These are phyloP conservation scores for Penicillium sp. DNA, from an alignment of 2,329 filamentous ascomycete genomes.

Conservation along the genomic window DNA sequence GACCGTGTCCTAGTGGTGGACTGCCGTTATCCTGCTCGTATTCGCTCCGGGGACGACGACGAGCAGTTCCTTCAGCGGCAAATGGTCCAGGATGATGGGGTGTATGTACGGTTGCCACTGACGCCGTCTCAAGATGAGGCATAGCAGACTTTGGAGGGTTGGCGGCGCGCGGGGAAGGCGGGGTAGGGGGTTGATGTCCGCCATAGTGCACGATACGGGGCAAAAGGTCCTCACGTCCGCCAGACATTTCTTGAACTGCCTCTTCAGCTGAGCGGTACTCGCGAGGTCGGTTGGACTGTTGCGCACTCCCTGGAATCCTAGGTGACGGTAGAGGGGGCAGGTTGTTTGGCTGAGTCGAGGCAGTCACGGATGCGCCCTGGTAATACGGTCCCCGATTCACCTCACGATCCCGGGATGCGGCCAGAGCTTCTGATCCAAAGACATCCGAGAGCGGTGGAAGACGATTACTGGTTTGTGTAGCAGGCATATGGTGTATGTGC, in stretches of 20 bases:
- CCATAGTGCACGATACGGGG: conserved; percentile 96
- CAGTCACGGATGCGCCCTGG: conserved; percentile 66
- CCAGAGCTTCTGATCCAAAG: conserved; percentile 77
- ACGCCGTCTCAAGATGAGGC: conserved; percentile 54
- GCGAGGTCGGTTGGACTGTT: conserved; percentile 67
- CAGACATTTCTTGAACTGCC: conserved; percentile 85
- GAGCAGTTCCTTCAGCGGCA: conserved; percentile 43
- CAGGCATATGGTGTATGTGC: conserved; percentile 88
- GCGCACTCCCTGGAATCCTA: conserved; percentile 65
- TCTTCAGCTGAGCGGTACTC: conserved; percentile 97
- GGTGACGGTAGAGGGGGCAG: conserved; percentile 78
- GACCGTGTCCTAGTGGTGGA: conserved; percentile 79
- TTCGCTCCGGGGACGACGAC: conserved; percentile 82
- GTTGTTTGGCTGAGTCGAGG: conserved; percentile 66
- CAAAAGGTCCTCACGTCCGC: conserved; percentile 88
- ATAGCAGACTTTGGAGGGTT: conserved; percentile 37
- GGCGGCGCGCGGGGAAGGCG: conserved; percentile 68
- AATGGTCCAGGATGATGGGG: conserved; percentile 50
- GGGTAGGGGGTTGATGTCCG: conserved; percentile 89
- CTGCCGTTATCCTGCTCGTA: conserved; percentile 88
- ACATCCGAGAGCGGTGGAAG: conserved; percentile 94
- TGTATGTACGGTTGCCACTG: conserved; percentile 68
- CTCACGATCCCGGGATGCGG: conserved; percentile 43
- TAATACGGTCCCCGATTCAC: conserved; percentile 40
- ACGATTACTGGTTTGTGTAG: conserved; percentile 86